A percentile compares a stretch with the other conserved stretches of the same genome.
These are phyloP conservation scores for Mycena rosella DNA, from an alignment of 768 basidiomycete genomes.

Conservation along the genomic window DNA sequence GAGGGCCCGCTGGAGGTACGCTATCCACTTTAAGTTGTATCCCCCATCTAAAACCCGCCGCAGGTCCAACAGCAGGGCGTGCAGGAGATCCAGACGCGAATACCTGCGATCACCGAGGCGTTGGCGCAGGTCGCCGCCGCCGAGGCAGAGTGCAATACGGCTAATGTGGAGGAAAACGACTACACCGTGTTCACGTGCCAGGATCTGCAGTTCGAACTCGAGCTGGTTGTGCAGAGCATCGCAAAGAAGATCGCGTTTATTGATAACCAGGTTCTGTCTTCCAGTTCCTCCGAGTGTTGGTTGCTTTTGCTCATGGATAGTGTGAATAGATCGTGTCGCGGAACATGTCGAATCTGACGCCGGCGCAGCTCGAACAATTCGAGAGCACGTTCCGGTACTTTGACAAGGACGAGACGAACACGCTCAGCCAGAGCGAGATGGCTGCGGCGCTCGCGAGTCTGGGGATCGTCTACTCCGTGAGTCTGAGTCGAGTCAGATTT, in stretches of 20 bases:
- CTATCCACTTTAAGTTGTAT: conserved; percentile 36
- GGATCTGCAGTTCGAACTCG: conserved; percentile 92
- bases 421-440: conserved; percentile 87
- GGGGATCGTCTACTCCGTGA: conserved; percentile 90
- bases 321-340: conserved; percentile 92
- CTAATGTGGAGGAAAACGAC: conserved; percentile 98
- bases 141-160: conserved; percentile 83
- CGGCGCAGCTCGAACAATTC: conserved; percentile 96
- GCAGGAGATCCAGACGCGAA: conserved; percentile 70
- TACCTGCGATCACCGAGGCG: conserved; percentile 73
- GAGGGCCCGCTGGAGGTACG: conserved; percentile 82
- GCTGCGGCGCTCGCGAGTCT: conserved; percentile 94
- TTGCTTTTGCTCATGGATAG: conserved; percentile 13
- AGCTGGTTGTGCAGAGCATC: conserved; percentile 83
- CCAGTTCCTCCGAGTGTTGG: background rate
- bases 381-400: conserved; percentile 99
- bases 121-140: conserved; percentile 69
- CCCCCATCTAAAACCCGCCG: background rate
- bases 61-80: conserved; percentile 84
- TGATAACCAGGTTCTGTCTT: conserved; percentile 84
- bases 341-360: conserved; percentile 94
- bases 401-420: conserved; percentile 93
- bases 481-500: conserved; percentile 38
- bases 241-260: conserved; percentile 95
- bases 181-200: conserved; percentile 91